Conservation (phyloP, 2,329 filamentous ascomycete species). For the Arthrobotrys megalospora region DNA sequence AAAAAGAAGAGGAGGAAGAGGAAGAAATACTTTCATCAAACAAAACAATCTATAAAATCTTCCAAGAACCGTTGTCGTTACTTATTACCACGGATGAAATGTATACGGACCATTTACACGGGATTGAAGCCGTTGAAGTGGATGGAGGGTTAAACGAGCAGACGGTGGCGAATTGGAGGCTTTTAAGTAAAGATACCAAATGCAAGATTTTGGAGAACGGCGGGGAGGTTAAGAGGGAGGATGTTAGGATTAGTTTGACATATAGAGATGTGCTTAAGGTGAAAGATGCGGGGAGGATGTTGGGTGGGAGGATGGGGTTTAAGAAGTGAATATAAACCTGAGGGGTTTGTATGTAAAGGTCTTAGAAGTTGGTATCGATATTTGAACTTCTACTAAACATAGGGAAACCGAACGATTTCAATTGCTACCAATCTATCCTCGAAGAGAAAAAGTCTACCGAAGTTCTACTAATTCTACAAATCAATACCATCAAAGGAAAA, state of each 20-base stretch:
- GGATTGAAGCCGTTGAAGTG: slow-evolving; percentile 77
- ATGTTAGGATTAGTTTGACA: slow-evolving; percentile 80
- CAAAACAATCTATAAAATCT: slow-evolving; percentile 67
- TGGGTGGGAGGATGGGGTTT: slow-evolving; percentile 33
- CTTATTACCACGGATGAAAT: slow-evolving; percentile 79
- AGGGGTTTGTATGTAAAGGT: too few species aligned
- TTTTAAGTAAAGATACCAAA: slow-evolving; percentile 72
- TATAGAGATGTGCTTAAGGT: slow-evolving; percentile 90
- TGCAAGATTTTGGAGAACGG: slow-evolving; percentile 62
- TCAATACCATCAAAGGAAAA: background rate
- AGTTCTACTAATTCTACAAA: slow-evolving; percentile 29
- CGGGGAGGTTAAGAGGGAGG: slow-evolving; percentile 68
- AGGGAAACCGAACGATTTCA: too few species aligned
- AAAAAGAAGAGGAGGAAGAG: slow-evolving; percentile 70
- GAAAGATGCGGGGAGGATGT: slow-evolving; percentile 44
- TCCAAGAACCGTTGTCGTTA: slow-evolving; percentile 70
- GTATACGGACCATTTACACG: slow-evolving; percentile 81
- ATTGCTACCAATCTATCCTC: too few species aligned
- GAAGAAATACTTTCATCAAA: slow-evolving; percentile 65
- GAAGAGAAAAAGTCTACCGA: background rate
- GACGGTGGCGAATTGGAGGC: slow-evolving; percentile 80
- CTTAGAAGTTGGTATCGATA: too few species aligned
- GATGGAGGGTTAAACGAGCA: slow-evolving; percentile 76
- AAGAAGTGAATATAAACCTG: background rate
- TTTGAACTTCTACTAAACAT: too few species aligned